These are phyloP conservation scores for Sporothrix mexicana DNA, from an alignment of 2,329 filamentous ascomycete species.

Conservation along the genomic window DNA sequence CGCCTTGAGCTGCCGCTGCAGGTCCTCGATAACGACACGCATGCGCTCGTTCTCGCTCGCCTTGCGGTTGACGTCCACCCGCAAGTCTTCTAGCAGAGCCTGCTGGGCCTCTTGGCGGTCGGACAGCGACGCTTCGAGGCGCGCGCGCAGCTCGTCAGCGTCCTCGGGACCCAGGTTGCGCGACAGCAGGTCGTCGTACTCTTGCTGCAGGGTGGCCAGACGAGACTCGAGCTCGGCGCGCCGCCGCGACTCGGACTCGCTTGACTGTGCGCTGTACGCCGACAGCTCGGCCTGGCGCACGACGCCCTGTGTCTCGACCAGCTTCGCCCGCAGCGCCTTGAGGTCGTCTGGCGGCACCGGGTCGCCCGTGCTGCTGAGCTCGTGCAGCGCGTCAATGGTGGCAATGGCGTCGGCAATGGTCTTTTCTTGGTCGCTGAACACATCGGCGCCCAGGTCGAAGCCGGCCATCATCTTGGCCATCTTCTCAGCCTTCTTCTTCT, in stretches of 20 bases:
- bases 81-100: constrained; percentile 77
- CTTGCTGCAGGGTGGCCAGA: constrained; percentile 74
- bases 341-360: constrained; percentile 82
- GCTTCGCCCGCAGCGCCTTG: constrained; percentile 73
- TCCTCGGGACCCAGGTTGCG: constrained; percentile 79
- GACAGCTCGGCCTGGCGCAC: constrained; percentile 91
- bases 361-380: constrained; percentile 77
- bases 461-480: constrained; percentile 99
- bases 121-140: constrained; percentile 76
- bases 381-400: constrained; percentile 78
- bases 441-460: constrained; percentile 90
- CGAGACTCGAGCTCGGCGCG: constrained; percentile 78
- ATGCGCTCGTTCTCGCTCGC: constrained; percentile 82
- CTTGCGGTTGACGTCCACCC: constrained; percentile 76
- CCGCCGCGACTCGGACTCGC: constrained; percentile 69
- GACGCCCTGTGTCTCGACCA: constrained; percentile 89
- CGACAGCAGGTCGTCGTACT: constrained; percentile 83
- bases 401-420: constrained; percentile 83
- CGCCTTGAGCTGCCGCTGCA: constrained; percentile 75
- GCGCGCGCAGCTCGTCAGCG: constrained; percentile 81
- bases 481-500: constrained; percentile 97
- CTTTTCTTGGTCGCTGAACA: constrained; percentile 92
- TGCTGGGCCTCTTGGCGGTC: constrained; percentile 75
- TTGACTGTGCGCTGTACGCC: constrained; percentile 71
- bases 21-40: constrained; percentile 78